A percentile compares a stretch with the other conserved stretches of the same genome.
Evolutionary conservation across 1,139 yeast species (phyloP).

Genomic region (Hyphopichia wangnamkhiaoensis): DNA sequence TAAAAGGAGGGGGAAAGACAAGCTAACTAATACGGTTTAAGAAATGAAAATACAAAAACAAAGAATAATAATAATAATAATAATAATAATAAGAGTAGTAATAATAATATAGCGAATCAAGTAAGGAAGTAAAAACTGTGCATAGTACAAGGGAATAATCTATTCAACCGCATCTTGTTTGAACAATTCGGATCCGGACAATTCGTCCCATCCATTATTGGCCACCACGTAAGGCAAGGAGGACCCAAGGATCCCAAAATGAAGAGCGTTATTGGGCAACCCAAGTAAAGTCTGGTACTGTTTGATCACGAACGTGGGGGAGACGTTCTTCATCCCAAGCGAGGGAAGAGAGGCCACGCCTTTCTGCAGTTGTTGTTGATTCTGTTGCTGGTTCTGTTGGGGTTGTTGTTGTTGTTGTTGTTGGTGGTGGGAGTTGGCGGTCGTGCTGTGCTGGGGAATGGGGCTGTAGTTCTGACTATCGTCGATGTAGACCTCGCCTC

Average conservation of each 20-base stretch:
- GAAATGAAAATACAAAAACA: neutral
- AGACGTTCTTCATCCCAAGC: conserved; percentile 37
- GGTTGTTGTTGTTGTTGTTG: neutral
- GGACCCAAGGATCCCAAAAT: conserved; percentile 43
- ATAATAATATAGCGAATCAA: neutral
- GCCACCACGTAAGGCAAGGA: conserved; percentile 44
- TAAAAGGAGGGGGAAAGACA: neutral
- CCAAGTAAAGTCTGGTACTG: conserved; percentile 45
- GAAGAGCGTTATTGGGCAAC: conserved; percentile 39
- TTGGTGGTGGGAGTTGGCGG: too few species aligned
- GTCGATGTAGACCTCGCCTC: conserved; percentile 5
- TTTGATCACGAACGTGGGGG: conserved; percentile 48
- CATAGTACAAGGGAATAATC: neutral
- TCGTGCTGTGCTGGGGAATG: too few species aligned
- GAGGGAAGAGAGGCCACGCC: conserved; percentile 7
- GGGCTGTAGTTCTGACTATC: conserved; percentile 6
- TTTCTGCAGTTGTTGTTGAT: neutral
- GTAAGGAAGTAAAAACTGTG: neutral
- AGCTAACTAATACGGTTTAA: too few species aligned
- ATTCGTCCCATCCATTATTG: conserved; percentile 41
- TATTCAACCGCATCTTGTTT: neutral
- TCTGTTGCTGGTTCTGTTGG: too few species aligned
- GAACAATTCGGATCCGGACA: neutral
- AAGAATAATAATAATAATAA: too few species aligned
- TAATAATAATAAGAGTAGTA: too few species aligned